Evolutionary conservation across 1,139 yeast species (phyloP), one percentile per base, ranked within the genome.

Genomic region (Hyphopichia fennica): DNA sequence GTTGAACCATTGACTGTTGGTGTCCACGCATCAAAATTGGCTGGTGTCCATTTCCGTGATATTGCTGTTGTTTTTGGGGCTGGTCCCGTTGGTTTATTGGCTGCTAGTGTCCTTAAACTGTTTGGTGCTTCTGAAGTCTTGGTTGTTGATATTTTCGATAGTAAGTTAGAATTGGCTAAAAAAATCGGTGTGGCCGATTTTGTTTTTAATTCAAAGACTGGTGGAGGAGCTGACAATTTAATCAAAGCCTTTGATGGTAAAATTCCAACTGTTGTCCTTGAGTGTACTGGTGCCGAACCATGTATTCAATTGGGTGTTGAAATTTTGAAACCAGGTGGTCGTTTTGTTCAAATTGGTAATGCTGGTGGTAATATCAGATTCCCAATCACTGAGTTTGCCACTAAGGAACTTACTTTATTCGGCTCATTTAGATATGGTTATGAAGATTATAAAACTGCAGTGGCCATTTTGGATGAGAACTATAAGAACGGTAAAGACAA

Each of bases 1-100:
- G 87, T 86, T 32, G 97, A 90, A 67, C 97, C 97, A 31, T 69
- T 89, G 54, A 75, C 88, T 22, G 96, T 90, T 37, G 96, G 88
- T 32, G 88, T 90, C 10, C 96, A 88, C 54, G 93, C 93, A 4
- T 75, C 83, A 46, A 85, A 82, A 60, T 73, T 81, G 45, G 87
- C 86, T n/a, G 75, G 74, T 27, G 70, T 87, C 43, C 73, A 67
- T 35, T 81, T 86, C 50, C 95, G 95, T 47, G 95, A 87, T 48
- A 72, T 77, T 11, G 87, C 84, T 20, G 82, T 83, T 33, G 86
- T 90, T 4, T 85, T 87, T 53, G 97, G 97, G 40, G 96, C 96
- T 25, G 97, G 97, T 11, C 96, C 97, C 9, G 93, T 90, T 47
- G 97, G 97, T 30, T 67, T 90, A 39, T 71, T 90, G 47, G 74